phyloP scores from a whole-genome alignment of 768 basidiomycete genomes.

The Amyloporia xantha region DNA sequence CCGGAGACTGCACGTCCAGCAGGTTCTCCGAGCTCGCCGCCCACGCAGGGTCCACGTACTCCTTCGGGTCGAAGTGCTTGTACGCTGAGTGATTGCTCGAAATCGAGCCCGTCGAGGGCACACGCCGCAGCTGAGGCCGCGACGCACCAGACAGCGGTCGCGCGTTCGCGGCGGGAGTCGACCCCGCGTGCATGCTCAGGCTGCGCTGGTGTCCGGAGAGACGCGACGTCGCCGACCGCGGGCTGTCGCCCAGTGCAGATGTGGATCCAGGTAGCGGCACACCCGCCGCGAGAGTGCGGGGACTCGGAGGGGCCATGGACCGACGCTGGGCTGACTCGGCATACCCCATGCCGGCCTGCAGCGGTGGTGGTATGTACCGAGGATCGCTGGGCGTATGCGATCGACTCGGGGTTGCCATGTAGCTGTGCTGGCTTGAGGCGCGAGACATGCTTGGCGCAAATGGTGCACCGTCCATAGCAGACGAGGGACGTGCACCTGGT shows the following conservation, averaged over 20 bases:
- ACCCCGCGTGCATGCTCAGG: constrained; percentile 25
- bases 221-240: constrained; percentile 16
- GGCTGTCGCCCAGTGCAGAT: constrained; percentile 1
- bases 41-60: constrained; percentile 22
- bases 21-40: constrained; percentile 24
- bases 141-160: constrained; percentile 15
- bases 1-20: constrained; percentile 16
- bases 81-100: constrained; percentile 20
- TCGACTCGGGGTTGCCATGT: background rate
- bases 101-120: constrained; percentile 18
- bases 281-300: too few relatives aligned
- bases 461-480: background rate
- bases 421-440: background rate
- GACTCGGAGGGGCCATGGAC: too few relatives aligned
- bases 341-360: too few relatives aligned
- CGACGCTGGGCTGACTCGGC: too few relatives aligned
- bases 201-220: constrained; percentile 19
- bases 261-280: too few relatives aligned
- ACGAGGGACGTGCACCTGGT: background rate
- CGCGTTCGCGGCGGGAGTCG: constrained; percentile 17
- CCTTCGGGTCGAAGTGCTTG: constrained; percentile 18
- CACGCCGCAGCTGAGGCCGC: constrained; percentile 11
- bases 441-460: background rate
- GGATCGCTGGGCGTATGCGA: constrained; percentile 3
- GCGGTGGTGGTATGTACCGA: constrained; percentile 3